A percentile compares a stretch with the other conserved stretches of the same genome.
Evolutionary conservation across 306 rosid genomes (phyloP).

Genomic region (Quercus berberidifolia): DNA sequence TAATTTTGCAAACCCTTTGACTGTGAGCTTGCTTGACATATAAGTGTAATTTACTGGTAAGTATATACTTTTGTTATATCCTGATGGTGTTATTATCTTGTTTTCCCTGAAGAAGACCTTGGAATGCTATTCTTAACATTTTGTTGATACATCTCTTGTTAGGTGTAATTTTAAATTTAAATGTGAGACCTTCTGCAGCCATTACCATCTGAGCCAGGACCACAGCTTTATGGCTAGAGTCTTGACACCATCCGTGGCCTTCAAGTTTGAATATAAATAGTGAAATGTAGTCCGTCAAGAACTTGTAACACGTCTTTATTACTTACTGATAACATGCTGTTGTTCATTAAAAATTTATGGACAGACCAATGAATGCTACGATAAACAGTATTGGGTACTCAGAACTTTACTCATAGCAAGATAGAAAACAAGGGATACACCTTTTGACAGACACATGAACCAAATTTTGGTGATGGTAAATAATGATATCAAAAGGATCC

Average conservation of each 20-base stretch:
- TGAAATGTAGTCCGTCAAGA: not conserved
- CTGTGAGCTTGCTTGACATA: too few relatives aligned
- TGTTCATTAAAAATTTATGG: too few relatives aligned
- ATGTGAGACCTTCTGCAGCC: not conserved
- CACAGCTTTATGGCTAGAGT: not conserved
- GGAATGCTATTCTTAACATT: not conserved
- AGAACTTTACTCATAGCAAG: not conserved
- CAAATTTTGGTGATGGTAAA: not conserved
- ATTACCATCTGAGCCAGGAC: not conserved
- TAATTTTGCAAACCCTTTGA: too few relatives aligned
- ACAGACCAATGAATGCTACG: not conserved
- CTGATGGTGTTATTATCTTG: too few relatives aligned
- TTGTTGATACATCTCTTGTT: not conserved
- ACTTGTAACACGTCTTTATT: not conserved
- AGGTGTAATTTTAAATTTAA: not conserved
- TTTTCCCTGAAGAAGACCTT: too few relatives aligned
- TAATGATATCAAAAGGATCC: not conserved
- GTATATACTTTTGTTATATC: too few relatives aligned
- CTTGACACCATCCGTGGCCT: not conserved
- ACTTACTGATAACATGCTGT: not conserved
- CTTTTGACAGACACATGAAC: not conserved
- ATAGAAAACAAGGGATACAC: not conserved
- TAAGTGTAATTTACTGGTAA: too few relatives aligned
- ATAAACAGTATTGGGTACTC: not conserved
- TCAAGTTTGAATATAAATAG: too few relatives aligned